Percentiles rank a stretch among this genome's conserved stretches.
Conservation (phyloP, 352 stramenopile species). For the Phytopythium mirpurense region DNA sequence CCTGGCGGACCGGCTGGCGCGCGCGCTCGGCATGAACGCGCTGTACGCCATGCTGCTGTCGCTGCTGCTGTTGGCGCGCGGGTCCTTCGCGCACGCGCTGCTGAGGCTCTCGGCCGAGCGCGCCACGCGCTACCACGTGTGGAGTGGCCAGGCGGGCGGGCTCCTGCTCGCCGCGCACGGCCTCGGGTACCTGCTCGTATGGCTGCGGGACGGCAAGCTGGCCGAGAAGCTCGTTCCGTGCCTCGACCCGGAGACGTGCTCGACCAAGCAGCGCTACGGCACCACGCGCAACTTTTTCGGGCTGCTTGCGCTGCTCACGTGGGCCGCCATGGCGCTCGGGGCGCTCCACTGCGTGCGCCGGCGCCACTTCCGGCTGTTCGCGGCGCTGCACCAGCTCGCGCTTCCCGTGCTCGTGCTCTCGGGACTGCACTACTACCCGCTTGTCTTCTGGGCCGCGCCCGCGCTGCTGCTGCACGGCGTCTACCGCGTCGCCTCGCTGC, state of each 20-base stretch:
- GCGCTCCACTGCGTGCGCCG: conserved; percentile 54
- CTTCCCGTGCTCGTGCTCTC: conserved; percentile 39
- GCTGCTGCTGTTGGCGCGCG: conserved; percentile 48
- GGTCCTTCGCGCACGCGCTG: conserved; percentile 64
- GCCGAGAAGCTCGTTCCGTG: conserved; percentile 53
- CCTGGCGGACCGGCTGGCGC: conserved; percentile 34
- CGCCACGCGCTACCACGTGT: conserved; percentile 54
- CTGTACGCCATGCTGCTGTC: conserved; percentile 51
- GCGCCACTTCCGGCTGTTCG: conserved; percentile 47
- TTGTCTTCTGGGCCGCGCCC: conserved; percentile 52
- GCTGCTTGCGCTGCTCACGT: conserved; percentile 33
- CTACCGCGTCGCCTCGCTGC: conserved; percentile 48
- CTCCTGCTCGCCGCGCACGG: conserved; percentile 35
- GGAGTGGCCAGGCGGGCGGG: conserved; percentile 48
- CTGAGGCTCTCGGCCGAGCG: conserved; percentile 51
- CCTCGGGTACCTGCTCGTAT: conserved; percentile 46
- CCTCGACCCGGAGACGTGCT: conserved; percentile 21
- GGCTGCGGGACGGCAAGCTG: conserved; percentile 47
- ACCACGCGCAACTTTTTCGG: conserved; percentile 62
- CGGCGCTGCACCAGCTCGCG: conserved; percentile 45
- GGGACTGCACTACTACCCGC: conserved; percentile 64
- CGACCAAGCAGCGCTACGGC: conserved; percentile 41
- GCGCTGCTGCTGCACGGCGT: conserved; percentile 50
- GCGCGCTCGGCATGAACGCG: conserved; percentile 69
- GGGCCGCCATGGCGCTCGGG: conserved; percentile 32